A percentile compares a stretch with the other conserved stretches of the same genome.
Evolutionary conservation across 805 yeast genomes (phyloP).

Genomic region (Yamadazyma akitaensis): DNA sequence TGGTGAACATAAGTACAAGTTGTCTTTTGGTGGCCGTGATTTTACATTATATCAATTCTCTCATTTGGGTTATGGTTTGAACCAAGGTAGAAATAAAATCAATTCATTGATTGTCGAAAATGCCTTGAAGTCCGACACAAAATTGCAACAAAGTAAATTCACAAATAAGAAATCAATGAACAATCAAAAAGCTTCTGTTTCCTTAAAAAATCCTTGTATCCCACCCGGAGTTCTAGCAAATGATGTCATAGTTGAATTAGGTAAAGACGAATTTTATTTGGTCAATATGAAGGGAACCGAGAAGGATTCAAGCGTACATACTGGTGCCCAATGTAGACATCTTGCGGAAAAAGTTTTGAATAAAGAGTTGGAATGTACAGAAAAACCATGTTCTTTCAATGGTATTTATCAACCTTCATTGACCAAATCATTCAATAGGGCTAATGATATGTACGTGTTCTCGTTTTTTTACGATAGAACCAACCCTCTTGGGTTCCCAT

Average conservation of each 20-base stretch:
- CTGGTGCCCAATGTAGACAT: slow-evolving; percentile 82
- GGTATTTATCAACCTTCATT: slow-evolving; percentile 97
- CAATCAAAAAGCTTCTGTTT: slow-evolving; percentile 36
- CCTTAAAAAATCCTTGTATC: slow-evolving; percentile 77
- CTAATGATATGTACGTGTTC: slow-evolving; percentile 81
- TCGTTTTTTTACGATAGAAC: slow-evolving; percentile 96
- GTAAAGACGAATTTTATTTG: slow-evolving; percentile 40
- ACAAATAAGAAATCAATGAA: slow-evolving; percentile 25
- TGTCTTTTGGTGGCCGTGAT: slow-evolving; percentile 76
- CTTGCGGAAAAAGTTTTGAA: slow-evolving; percentile 79
- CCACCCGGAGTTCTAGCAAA: slow-evolving; percentile 71
- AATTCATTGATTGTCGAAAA: slow-evolving; percentile 61
- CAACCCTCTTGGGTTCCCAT: slow-evolving; percentile 91
- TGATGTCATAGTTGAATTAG: slow-evolving; percentile 58
- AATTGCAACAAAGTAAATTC: slow-evolving; percentile 20
- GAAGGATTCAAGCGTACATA: slow-evolving; percentile 22
- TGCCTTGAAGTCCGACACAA: slow-evolving; percentile 32
- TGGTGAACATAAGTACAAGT: slow-evolving; percentile 84
- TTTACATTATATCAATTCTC: slow-evolving; percentile 88
- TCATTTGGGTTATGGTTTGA: slow-evolving; percentile 93
- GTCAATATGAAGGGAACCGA: slow-evolving; percentile 66
- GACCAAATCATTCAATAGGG: slow-evolving; percentile 65
- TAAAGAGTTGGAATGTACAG: slow-evolving; percentile 74
- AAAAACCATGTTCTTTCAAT: slow-evolving; percentile 89
- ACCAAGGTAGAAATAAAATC: slow-evolving; percentile 86